A percentile compares a stretch with the other conserved stretches of the same genome.
Evolutionary conservation across 441 rosid genomes (phyloP).

Genomic region (Francoa sonchifolia): DNA sequence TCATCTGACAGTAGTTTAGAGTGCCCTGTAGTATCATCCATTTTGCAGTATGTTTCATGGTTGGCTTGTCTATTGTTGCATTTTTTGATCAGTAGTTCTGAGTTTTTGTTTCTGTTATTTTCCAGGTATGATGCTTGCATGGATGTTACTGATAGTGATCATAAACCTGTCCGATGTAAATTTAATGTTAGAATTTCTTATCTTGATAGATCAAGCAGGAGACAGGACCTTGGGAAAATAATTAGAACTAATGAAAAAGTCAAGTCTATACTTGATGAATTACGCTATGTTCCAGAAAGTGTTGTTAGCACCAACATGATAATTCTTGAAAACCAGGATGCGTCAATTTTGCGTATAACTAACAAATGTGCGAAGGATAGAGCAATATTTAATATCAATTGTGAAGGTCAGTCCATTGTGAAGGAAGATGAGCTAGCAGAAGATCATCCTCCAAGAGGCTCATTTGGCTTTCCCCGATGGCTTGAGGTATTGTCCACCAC

Average conservation of each 20-base stretch:
- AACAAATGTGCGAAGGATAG: slow-evolving; percentile 47
- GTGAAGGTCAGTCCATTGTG: slow-evolving; percentile 52
- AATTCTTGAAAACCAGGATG: slow-evolving; percentile 75
- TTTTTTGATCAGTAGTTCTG: slow-evolving; percentile 1
- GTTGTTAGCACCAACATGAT: slow-evolving; percentile 43
- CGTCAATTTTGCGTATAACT: slow-evolving; percentile 47
- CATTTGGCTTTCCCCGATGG: slow-evolving; percentile 84
- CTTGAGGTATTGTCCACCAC: slow-evolving; percentile 53
- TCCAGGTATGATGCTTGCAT: slow-evolving; percentile 87
- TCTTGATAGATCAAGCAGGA: slow-evolving; percentile 79
- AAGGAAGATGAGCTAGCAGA: slow-evolving; percentile 45
- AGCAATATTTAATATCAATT: slow-evolving; percentile 47
- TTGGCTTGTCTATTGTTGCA: slow-evolving; percentile 2
- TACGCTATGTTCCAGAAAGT: slow-evolving; percentile 60
- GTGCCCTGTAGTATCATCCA: slow-evolving; percentile 75
- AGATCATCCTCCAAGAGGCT: slow-evolving; percentile 51
- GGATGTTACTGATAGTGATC: slow-evolving; percentile 96
- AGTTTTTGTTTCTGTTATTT: slow-evolving; percentile 5
- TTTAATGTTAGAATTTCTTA: slow-evolving; percentile 70
- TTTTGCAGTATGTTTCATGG: slow-evolving; percentile 43
- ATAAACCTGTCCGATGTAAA: slow-evolving; percentile 93
- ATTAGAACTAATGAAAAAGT: slow-evolving; percentile 49
- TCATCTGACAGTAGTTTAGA: slow-evolving; percentile 68
- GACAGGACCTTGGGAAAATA: slow-evolving; percentile 62
- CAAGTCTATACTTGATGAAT: slow-evolving; percentile 38